Percentiles rank a stretch among this genome's conserved stretches.
phyloP scores from a whole-genome alignment of 768 basidiomycete species.

The Mycena crocata region DNA sequence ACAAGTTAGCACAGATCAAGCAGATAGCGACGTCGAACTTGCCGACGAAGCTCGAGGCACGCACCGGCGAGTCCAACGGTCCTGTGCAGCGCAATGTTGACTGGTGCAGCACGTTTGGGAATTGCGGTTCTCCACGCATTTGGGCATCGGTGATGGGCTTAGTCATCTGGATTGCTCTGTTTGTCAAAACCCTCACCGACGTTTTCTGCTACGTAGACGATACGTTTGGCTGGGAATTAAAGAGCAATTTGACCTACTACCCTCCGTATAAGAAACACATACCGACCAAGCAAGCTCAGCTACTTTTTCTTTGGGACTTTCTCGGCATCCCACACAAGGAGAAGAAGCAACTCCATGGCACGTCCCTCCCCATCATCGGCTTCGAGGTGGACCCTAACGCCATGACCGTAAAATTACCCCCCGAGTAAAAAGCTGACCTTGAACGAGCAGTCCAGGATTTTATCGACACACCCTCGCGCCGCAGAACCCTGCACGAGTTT shows the following conservation, averaged over 20 bases:
- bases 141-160: slow-evolving; percentile 30
- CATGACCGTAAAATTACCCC: slow-evolving; percentile 32
- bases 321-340: slow-evolving; percentile 44
- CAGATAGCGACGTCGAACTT: slow-evolving; percentile 1
- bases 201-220: slow-evolving; percentile 8
- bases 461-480: no score
- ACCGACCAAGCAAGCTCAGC: slow-evolving; percentile 38
- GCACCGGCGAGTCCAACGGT: background rate
- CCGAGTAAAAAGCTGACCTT: no score
- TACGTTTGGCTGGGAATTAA: background rate
- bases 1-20: background rate
- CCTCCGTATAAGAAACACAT: slow-evolving; percentile 28
- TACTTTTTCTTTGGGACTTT: slow-evolving; percentile 48
- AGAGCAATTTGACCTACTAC: background rate
- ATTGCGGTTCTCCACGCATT: background rate
- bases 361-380: slow-evolving; percentile 43
- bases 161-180: slow-evolving; percentile 29
- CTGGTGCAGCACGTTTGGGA: background rate
- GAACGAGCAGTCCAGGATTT: no score
- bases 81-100: background rate
- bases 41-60: background rate
- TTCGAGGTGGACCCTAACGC: slow-evolving; percentile 29
- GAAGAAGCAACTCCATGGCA: slow-evolving; percentile 44
- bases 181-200: slow-evolving; percentile 22
- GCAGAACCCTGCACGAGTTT: background rate